Conservation (phyloP, 73 alveolate genomes). For the Uronychia setigera region DNA sequence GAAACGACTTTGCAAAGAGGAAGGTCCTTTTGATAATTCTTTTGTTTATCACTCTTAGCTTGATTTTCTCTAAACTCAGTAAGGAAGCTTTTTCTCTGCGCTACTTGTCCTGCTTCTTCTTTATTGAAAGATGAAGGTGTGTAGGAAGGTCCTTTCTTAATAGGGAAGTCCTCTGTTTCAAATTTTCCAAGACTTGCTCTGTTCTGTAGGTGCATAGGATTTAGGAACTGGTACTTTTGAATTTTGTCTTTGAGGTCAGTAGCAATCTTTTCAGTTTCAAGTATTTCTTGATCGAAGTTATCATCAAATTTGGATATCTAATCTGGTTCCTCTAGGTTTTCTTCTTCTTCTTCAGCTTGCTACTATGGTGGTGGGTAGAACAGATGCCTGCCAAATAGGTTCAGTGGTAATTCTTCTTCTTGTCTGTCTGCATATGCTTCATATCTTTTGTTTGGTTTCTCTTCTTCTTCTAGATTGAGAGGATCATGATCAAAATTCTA, state of each 20-base stretch:
- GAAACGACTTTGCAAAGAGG: slow-evolving; percentile 82
- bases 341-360: background rate
- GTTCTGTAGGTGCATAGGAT: too few species aligned
- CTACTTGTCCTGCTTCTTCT: slow-evolving; percentile 27
- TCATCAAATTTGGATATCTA: slow-evolving; percentile 54
- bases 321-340: slow-evolving; percentile 24
- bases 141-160: background rate
- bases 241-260: slow-evolving; percentile 3
- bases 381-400: background rate
- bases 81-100: slow-evolving; percentile 30
- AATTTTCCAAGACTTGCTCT: too few species aligned
- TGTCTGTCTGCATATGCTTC: background rate
- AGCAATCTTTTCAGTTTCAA: slow-evolving; percentile 41
- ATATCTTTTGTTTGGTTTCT: background rate
- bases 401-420: background rate
- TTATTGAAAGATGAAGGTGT: slow-evolving; percentile 17
- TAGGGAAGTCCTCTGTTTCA: too few species aligned
- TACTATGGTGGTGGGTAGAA: background rate
- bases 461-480: background rate
- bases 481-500: background rate
- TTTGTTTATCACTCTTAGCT: slow-evolving; percentile 45
- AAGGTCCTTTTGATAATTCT: slow-evolving; percentile 49
- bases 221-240: background rate
- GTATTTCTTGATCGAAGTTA: slow-evolving; percentile 44
- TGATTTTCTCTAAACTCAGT: slow-evolving; percentile 37